Evolutionary conservation across 2,329 filamentous ascomycete species (phyloP), one percentile per base, ranked within the genome.

Genomic region (Eurotiales sp.): DNA sequence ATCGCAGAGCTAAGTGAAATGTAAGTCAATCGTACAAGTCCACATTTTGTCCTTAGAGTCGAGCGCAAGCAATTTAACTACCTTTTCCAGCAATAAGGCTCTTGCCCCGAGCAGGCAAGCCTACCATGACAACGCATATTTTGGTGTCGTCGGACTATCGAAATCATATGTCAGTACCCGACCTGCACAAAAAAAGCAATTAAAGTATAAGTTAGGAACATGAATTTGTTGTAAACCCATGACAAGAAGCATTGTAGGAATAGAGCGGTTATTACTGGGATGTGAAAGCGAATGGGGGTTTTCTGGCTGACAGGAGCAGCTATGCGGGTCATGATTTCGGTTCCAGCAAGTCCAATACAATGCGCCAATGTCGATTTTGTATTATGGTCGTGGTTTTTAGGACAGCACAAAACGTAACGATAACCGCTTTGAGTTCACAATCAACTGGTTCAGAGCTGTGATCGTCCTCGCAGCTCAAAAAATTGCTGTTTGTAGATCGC

Each of bases 121-220:
- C 93, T 55, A 99, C 93, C 93, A 99, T 97, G 63, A 99, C 90
- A 58, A 99, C 91, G 72, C 92, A 97, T 76, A 99, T 95, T 71
- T 88, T 89, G 55, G 89, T 92, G 72, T 96, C 90, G 77, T 97
- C 92, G 63, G 88, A 88, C 88, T 95, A 87, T 58, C 91, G 11
- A n/a, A 17, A 30, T 4, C 8, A 30, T 3, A 4, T 14, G 40
- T 36, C 34, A 48, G 30, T 40, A n/a, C 22, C 25, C 21, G n/a
- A 29, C 34, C 37, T 45, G 29, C 12, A 21, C 34, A 19, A 15
- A 40, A 39, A 23, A 19, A 41, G 21, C 6, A 15, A 19, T 14
- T 21, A 4, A 32, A 22, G 11, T 17, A 3, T 8, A 48, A 40
- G 15, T 4, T 11, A 19, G n/a, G 15, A 15, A 37, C 34, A 37